Conservation (phyloP, 495 filamentous ascomycete species). For the Barbatosphaeria neglecta region DNA sequence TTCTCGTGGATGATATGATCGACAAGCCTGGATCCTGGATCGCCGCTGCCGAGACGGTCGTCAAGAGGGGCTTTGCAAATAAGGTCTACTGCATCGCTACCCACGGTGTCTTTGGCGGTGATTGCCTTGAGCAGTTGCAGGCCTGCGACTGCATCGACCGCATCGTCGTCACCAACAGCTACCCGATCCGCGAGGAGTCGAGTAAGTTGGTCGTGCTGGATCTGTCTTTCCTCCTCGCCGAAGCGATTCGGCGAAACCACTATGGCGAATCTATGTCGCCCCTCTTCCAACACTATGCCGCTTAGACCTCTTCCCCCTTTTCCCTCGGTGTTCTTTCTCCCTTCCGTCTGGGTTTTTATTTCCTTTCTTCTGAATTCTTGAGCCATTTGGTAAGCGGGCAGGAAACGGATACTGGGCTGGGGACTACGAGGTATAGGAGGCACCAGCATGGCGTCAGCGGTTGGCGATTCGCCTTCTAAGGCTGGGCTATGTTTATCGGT, state of each 20-base stretch:
- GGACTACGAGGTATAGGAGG: too few species aligned
- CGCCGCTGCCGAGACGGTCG: slow-evolving; percentile 93
- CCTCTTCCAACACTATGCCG: slow-evolving; percentile 60
- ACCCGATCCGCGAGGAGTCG: slow-evolving; percentile 68
- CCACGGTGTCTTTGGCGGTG: slow-evolving; percentile 83
- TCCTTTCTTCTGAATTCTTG: background rate
- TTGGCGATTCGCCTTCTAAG: too few species aligned
- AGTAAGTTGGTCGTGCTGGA: slow-evolving; percentile 86
- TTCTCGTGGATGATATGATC: slow-evolving; percentile 98
- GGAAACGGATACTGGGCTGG: too few species aligned
- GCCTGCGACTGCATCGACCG: slow-evolving; percentile 82
- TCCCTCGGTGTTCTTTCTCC: background rate
- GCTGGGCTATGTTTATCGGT: too few species aligned
- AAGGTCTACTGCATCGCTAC: slow-evolving; percentile 97
- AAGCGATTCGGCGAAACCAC: slow-evolving; percentile 91
- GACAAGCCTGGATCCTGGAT: slow-evolving; percentile 96
- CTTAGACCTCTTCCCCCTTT: too few species aligned
- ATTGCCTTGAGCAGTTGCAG: slow-evolving; percentile 83
- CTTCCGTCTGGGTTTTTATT: background rate
- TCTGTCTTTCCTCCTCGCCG: slow-evolving; percentile 72
- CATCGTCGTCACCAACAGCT: slow-evolving; percentile 94
- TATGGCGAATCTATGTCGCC: slow-evolving; percentile 83
- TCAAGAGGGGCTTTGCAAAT: slow-evolving; percentile 81
- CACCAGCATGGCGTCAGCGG: too few species aligned
- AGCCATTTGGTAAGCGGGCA: background rate